Evolutionary conservation across 495 filamentous ascomycete species (phyloP).

Genomic region (Neurospora tetraspora): DNA sequence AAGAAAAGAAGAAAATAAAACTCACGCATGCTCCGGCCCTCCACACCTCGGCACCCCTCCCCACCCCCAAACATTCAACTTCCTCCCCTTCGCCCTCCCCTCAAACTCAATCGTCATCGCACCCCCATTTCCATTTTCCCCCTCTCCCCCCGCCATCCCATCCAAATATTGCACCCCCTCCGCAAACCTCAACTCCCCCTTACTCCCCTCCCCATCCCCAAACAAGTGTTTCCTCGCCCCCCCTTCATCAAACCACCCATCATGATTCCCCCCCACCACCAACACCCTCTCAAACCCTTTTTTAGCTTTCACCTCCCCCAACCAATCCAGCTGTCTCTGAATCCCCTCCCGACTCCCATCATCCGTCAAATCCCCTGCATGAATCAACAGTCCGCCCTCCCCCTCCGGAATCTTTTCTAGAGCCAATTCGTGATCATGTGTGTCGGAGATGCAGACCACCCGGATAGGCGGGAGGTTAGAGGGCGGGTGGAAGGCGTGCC

Average conservation of each 20-base stretch:
- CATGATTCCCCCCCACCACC: slow-evolving; percentile 83
- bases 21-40: slow-evolving; percentile 48
- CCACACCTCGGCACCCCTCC: slow-evolving; percentile 42
- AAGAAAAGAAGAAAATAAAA: background rate
- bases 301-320: slow-evolving; percentile 46
- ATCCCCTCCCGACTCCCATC: slow-evolving; percentile 62
- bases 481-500: slow-evolving; percentile 45
- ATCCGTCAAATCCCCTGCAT: slow-evolving; percentile 77
- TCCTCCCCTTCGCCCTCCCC: slow-evolving; percentile 28
- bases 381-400: slow-evolving; percentile 84
- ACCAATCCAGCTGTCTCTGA: slow-evolving; percentile 71
- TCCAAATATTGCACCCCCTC: slow-evolving; percentile 42
- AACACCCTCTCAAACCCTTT: slow-evolving; percentile 42
- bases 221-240: slow-evolving; percentile 22
- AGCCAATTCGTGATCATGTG: slow-evolving; percentile 53
- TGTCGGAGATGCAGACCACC: slow-evolving; percentile 86
- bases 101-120: slow-evolving; percentile 36
- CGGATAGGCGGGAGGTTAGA: slow-evolving; percentile 46
- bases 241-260: slow-evolving; percentile 61
- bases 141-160: slow-evolving; percentile 26
- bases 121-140: slow-evolving; percentile 38
- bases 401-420: slow-evolving; percentile 49
- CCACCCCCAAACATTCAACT: slow-evolving; percentile 44
- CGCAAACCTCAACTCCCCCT: slow-evolving; percentile 30
- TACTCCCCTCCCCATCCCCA: slow-evolving; percentile 20